Conservation (phyloP, 2,329 filamentous ascomycete genomes). For the Cucurbitaria berberidis region DNA sequence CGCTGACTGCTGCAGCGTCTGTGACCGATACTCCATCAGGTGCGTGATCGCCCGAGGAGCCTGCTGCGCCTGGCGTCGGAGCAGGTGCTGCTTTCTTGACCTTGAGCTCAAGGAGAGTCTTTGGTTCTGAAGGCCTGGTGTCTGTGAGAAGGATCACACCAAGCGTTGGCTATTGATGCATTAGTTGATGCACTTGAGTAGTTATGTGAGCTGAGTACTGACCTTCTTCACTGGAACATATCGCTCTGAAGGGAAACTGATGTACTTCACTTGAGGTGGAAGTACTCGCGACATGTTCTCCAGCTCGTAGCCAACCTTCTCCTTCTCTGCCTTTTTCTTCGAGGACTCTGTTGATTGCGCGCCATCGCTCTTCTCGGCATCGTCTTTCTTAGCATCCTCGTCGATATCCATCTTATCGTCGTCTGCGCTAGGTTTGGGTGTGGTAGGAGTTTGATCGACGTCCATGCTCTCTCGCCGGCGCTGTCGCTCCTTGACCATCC, state of each 20-base stretch:
- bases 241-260: slow-evolving; percentile 86
- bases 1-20: slow-evolving; percentile 66
- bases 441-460: slow-evolving; percentile 78
- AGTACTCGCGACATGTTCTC: slow-evolving; percentile 97
- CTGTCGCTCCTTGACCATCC: slow-evolving; percentile 91
- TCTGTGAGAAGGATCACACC: slow-evolving; percentile 92
- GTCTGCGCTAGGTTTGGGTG: slow-evolving; percentile 68
- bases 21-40: slow-evolving; percentile 66
- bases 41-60: slow-evolving; percentile 41
- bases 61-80: slow-evolving; percentile 52
- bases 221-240: slow-evolving; percentile 95
- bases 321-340: slow-evolving; percentile 93
- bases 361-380: slow-evolving; percentile 59
- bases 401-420: slow-evolving; percentile 85
- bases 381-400: slow-evolving; percentile 54
- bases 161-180: slow-evolving; percentile 74
- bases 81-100: slow-evolving; percentile 73
- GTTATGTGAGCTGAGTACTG: slow-evolving; percentile 23
- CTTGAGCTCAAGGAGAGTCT: slow-evolving; percentile 87
- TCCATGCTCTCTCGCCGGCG: slow-evolving; percentile 95
- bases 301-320: slow-evolving; percentile 94
- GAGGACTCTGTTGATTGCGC: slow-evolving; percentile 59
- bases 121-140: slow-evolving; percentile 76
- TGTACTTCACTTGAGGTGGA: slow-evolving; percentile 90
- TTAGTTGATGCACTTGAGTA: slow-evolving; percentile 23